Conservation (phyloP, 2,329 filamentous ascomycete species). For the Xylariales sp. region DNA sequence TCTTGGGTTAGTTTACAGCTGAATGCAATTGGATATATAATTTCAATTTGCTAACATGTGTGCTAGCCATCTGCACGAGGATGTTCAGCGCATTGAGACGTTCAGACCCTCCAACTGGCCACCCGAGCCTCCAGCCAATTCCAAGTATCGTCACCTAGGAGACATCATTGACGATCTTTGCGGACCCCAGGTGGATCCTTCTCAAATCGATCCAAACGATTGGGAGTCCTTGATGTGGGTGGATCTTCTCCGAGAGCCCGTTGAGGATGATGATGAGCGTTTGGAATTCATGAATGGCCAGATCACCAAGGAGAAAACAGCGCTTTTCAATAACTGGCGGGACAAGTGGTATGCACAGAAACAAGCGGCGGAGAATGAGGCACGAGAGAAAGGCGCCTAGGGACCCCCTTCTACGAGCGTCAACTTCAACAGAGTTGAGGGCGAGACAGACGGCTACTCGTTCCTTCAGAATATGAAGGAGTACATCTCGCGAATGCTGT, state of each 20-base stretch:
- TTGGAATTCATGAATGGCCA: slow-evolving; percentile 3
- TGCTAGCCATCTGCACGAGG: slow-evolving; percentile 1
- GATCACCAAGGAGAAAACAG: not conserved
- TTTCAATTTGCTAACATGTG: not conserved
- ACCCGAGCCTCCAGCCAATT: slow-evolving; percentile 2
- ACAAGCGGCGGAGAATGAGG: slow-evolving; percentile 16
- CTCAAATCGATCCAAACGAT: not conserved
- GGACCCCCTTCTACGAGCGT: not conserved
- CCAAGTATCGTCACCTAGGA: slow-evolving; percentile 1
- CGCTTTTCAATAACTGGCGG: slow-evolving; percentile 2
- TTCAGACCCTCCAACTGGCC: slow-evolving; percentile 5
- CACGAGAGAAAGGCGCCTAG: slow-evolving; percentile 5
- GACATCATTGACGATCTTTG: not conserved
- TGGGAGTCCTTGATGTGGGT: slow-evolving; percentile 3
- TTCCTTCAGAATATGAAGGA: too few relatives aligned
- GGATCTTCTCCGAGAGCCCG: slow-evolving; percentile 1
- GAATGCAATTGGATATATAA: not conserved
- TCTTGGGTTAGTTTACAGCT: slow-evolving; percentile 48
- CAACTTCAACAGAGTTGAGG: too few relatives aligned
- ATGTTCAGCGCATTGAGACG: slow-evolving; percentile 3
- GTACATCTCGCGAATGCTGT: too few relatives aligned
- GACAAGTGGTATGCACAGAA: slow-evolving; percentile 3
- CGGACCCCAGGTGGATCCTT: not conserved
- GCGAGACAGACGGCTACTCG: too few relatives aligned
- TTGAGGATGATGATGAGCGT: slow-evolving; percentile 1